phyloP scores from a whole-genome alignment of 768 basidiomycete species.

The Leccinum variicolor region DNA sequence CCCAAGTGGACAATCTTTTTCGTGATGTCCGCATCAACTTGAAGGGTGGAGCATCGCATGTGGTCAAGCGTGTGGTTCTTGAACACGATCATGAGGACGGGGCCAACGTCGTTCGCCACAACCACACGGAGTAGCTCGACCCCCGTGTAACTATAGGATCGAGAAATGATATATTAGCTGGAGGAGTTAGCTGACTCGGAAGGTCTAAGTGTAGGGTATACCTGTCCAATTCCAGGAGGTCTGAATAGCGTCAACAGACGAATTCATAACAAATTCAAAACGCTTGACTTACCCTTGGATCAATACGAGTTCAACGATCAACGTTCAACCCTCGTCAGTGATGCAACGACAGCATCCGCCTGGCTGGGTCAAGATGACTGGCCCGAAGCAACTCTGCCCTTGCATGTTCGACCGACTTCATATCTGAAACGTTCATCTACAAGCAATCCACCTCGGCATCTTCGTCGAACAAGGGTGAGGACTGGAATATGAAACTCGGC shows the following conservation, averaged over 20 bases:
- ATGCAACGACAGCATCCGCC: constrained; percentile 62
- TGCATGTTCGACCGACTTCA: constrained; percentile 42
- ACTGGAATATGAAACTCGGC: constrained; percentile 55
- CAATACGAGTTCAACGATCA: constrained; percentile 58
- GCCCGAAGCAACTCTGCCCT: constrained; percentile 39
- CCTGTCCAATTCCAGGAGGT: constrained; percentile 80
- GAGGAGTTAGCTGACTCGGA: not conserved
- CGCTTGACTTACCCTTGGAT: constrained; percentile 63
- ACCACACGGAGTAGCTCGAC: constrained; percentile 67
- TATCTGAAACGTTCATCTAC: constrained; percentile 40
- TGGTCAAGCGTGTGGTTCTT: constrained; percentile 82
- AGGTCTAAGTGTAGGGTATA: constrained; percentile 16
- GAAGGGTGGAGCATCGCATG: constrained; percentile 57
- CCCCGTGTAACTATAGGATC: constrained; percentile 57
- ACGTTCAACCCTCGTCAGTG: constrained; percentile 54
- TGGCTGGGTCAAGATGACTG: too few species aligned
- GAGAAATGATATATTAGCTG: not conserved
- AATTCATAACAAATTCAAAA: not conserved
- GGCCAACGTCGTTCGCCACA: constrained; percentile 47
- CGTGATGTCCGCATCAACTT: constrained; percentile 55
- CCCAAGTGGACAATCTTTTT: constrained; percentile 65
- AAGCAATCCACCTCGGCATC: constrained; percentile 39
- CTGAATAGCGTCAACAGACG: constrained; percentile 30
- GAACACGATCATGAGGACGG: constrained; percentile 58
- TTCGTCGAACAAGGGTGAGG: constrained; percentile 49